Evolutionary conservation across 768 basidiomycete species (phyloP).

Genomic region (Leccinum barrowsii): DNA sequence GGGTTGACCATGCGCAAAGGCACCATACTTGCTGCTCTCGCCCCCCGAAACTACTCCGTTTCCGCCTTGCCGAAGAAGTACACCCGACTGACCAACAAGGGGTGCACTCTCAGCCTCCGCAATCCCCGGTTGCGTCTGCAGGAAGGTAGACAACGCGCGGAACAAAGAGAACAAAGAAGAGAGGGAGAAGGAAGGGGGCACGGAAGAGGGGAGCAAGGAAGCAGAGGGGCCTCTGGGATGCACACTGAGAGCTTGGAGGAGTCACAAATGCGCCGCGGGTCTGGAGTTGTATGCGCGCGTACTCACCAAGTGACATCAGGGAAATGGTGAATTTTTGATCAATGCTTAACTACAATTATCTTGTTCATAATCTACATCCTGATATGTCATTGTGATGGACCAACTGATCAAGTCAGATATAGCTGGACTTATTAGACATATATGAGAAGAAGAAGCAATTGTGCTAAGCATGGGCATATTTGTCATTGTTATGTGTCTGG

Average conservation of each 20-base stretch:
- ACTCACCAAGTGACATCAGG: conserved; percentile 31
- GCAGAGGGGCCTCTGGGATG: conserved; percentile 41
- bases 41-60: conserved; percentile 31
- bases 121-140: conserved; percentile 15
- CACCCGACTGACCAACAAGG: conserved; percentile 39
- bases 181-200: conserved; percentile 54
- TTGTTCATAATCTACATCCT: no score
- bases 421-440: no score
- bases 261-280: conserved; percentile 17
- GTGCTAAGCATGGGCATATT: no score
- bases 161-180: conserved; percentile 57
- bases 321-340: no score
- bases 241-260: conserved; percentile 25
- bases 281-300: conserved; percentile 13
- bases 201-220: conserved; percentile 61
- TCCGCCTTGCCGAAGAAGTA: conserved; percentile 52
- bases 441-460: no score
- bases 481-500: no score
- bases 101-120: conserved; percentile 22
- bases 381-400: no score
- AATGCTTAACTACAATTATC: no score
- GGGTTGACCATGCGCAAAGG: conserved; percentile 42
- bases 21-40: conserved; percentile 67
- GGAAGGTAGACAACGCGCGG: conserved; percentile 64
- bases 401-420: no score